phyloP scores from a whole-genome alignment of 1,284 basidiomycete genomes.

The Marasmius tenuissimus region DNA sequence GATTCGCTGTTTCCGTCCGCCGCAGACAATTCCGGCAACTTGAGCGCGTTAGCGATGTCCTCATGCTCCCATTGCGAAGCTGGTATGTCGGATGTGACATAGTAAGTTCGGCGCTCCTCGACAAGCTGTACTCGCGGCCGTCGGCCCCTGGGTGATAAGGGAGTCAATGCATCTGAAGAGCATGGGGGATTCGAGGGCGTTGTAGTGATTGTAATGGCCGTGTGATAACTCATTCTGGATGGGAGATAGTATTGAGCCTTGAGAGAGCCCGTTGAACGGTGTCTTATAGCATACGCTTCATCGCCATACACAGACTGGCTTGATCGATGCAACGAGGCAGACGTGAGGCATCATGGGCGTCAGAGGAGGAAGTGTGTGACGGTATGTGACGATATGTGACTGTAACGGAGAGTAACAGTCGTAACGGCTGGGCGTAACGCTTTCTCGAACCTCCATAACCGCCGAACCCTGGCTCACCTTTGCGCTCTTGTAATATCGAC shows the following conservation, averaged over 20 bases:
- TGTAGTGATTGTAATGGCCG: slow-evolving; percentile 5
- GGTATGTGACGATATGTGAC: background rate
- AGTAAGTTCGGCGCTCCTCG: slow-evolving; percentile 42
- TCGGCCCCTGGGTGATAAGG: background rate
- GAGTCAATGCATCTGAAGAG: background rate
- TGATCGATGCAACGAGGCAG: background rate
- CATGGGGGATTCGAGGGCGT: background rate
- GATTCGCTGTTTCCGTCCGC: background rate
- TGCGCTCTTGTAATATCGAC: too few relatives aligned
- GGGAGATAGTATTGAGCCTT: background rate
- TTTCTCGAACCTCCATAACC: too few relatives aligned
- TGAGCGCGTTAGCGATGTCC: slow-evolving; percentile 36
- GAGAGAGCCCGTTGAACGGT: background rate
- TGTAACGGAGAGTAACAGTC: too few relatives aligned
- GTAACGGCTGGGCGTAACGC: too few relatives aligned
- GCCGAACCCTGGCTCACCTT: too few relatives aligned
- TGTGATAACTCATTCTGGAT: background rate
- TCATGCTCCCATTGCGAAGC: slow-evolving; percentile 39
- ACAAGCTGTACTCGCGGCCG: slow-evolving; percentile 26
- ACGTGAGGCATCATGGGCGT: background rate
- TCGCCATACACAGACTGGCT: background rate
- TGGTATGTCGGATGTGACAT: slow-evolving; percentile 41
- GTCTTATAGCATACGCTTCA: background rate
- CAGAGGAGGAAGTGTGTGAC: background rate
- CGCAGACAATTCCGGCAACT: slow-evolving; percentile 22